phyloP scores from a whole-genome alignment of 2,329 filamentous ascomycete species.

The Aspergillus sp. region DNA sequence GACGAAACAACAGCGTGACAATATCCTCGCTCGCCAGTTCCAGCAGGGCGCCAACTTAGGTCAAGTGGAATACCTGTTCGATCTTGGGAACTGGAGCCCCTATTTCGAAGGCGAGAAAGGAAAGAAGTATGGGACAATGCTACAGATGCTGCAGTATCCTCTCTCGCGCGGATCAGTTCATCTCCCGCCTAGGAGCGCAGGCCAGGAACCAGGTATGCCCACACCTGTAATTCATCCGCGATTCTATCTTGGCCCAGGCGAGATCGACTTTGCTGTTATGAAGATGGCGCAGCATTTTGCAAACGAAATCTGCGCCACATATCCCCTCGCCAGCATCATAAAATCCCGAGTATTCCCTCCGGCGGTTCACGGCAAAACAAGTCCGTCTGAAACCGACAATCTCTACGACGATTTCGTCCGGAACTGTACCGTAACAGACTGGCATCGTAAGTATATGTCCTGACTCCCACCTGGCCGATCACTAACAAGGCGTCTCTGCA shows the following conservation, averaged over 20 bases:
- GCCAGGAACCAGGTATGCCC: constrained; percentile 18
- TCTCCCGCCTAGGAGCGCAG: constrained; percentile 26
- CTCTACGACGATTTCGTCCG: constrained; percentile 13
- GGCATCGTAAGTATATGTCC: constrained; percentile 17
- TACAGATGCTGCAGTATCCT: constrained; percentile 54
- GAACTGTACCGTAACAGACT: constrained; percentile 20
- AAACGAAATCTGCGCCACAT: constrained; percentile 38
- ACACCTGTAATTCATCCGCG: constrained; percentile 42
- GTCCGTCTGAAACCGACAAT: no score
- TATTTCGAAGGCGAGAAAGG: constrained; percentile 30
- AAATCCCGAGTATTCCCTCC: neutral
- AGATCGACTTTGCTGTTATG: constrained; percentile 46
- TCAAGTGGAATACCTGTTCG: constrained; percentile 52
- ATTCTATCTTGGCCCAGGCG: constrained; percentile 47
- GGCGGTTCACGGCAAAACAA: no score
- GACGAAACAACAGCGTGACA: constrained; percentile 7
- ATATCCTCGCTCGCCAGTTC: constrained; percentile 16
- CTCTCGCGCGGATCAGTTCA: constrained; percentile 52
- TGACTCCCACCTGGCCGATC: neutral
- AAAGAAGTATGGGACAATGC: constrained; percentile 50
- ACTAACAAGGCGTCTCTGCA: constrained; percentile 2
- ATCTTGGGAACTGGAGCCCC: constrained; percentile 49
- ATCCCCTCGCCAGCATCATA: constrained; percentile 41
- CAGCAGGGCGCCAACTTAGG: constrained; percentile 27
- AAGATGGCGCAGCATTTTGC: constrained; percentile 42